Percentiles rank a stretch among this genome's conserved stretches.
These are phyloP conservation scores for Aspergillus sp. DNA, from an alignment of 2,329 filamentous ascomycete genomes.

Conservation along the genomic window DNA sequence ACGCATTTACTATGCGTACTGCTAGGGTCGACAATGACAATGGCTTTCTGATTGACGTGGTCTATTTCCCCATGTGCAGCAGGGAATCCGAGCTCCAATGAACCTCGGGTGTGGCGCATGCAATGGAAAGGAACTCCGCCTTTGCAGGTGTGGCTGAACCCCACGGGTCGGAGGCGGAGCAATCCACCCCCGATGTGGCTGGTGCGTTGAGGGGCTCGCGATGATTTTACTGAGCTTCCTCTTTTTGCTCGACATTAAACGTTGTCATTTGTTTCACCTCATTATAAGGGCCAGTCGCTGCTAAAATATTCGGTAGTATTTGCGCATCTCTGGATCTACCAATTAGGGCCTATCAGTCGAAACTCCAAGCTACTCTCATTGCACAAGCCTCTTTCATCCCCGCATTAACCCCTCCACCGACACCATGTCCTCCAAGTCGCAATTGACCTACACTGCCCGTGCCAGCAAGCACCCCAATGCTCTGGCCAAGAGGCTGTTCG, in stretches of 20 bases:
- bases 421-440: slow-evolving; percentile 48
- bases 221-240: slow-evolving; percentile 2
- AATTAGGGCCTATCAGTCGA: neutral
- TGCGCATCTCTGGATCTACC: neutral
- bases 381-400: slow-evolving; percentile 1
- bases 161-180: slow-evolving; percentile 12
- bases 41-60: neutral
- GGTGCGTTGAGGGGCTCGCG: slow-evolving; percentile 1
- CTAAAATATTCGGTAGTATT: neutral
- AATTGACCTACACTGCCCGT: slow-evolving; percentile 41
- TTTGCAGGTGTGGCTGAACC: slow-evolving; percentile 16
- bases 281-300: neutral
- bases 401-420: slow-evolving; percentile 24
- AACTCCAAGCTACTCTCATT: slow-evolving; percentile 1
- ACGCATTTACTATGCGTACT: neutral
- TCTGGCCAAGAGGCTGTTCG: slow-evolving; percentile 47
- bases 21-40: neutral
- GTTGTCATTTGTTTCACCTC: neutral
- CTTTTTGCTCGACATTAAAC: neutral
- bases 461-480: slow-evolving; percentile 46
- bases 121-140: neutral
- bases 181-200: slow-evolving; percentile 13
- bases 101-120: neutral
- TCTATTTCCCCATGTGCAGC: neutral
- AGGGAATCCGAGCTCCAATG: neutral